phyloP scores from a whole-genome alignment of 192 early-diverging fungal genomes.

The Coemansia sp. region DNA sequence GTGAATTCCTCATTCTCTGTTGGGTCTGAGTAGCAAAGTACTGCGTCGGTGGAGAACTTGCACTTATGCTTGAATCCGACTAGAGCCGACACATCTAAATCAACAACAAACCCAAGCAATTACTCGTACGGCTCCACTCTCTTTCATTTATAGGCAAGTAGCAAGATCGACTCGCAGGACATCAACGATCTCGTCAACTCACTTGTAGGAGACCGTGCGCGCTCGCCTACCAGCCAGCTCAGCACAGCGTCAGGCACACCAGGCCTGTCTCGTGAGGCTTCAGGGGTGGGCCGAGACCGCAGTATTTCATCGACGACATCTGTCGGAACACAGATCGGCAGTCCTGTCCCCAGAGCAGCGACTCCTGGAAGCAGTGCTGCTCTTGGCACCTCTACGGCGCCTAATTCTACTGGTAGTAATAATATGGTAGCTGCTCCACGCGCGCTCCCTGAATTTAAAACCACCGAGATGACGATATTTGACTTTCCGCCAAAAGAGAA shows the following conservation, averaged over 20 bases:
- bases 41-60: no score
- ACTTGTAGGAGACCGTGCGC: slow-evolving; percentile 63
- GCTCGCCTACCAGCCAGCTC: slow-evolving; percentile 16
- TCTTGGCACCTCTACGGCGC: neutral
- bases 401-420: neutral
- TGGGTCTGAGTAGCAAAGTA: no score
- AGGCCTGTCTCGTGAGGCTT: slow-evolving; percentile 21
- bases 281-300: slow-evolving; percentile 28
- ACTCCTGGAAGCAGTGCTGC: slow-evolving; percentile 16
- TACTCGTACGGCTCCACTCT: no score
- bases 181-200: slow-evolving; percentile 87
- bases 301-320: slow-evolving; percentile 41
- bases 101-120: no score
- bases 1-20: no score
- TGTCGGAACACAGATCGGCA: slow-evolving; percentile 32
- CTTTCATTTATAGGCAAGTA: slow-evolving; percentile 15
- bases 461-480: slow-evolving; percentile 74
- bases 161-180: slow-evolving; percentile 58
- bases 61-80: no score
- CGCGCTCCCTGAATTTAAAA: slow-evolving; percentile 62
- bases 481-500: slow-evolving; percentile 87
- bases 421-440: neutral
- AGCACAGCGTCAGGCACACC: slow-evolving; percentile 14
- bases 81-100: no score
- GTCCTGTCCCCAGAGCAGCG: slow-evolving; percentile 23